Conservation (phyloP, 257 asterid genomes). For the Lithospermum erythrorhizon region DNA sequence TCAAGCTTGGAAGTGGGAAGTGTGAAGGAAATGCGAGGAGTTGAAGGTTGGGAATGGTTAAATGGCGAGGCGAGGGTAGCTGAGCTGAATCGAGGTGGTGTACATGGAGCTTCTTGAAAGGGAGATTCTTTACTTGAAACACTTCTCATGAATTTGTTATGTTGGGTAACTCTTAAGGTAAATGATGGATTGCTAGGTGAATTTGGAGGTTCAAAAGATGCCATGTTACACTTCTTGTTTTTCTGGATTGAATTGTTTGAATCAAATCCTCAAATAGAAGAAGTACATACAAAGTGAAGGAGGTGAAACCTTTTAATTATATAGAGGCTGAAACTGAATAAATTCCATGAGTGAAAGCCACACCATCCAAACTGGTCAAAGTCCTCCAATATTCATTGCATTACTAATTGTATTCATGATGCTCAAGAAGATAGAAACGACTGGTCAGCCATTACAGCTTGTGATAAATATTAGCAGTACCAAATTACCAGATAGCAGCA, state of each 20-base stretch:
- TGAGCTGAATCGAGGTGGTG: constrained; percentile 35
- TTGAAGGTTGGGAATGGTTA: constrained; percentile 42
- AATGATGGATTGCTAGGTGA: constrained; percentile 26
- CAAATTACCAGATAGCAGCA: too few species aligned
- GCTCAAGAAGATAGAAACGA: not conserved
- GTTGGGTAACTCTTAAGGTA: constrained; percentile 30
- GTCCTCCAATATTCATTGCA: not conserved
- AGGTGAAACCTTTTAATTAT: not conserved
- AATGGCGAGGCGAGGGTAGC: constrained; percentile 19
- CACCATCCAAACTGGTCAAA: too few species aligned
- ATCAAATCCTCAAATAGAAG: not conserved
- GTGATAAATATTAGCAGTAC: not conserved
- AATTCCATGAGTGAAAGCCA: too few species aligned
- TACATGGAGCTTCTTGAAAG: constrained; percentile 17
- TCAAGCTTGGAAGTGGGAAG: constrained; percentile 23
- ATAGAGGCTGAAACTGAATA: not conserved
- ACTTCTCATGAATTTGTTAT: constrained; percentile 40
- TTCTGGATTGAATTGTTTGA: not conserved
- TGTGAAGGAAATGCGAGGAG: constrained; percentile 48
- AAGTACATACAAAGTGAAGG: not conserved
- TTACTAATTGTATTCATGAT: not conserved
- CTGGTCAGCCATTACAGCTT: not conserved
- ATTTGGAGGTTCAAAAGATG: constrained; percentile 26
- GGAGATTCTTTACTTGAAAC: constrained; percentile 54
- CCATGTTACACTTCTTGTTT: constrained; percentile 9